phyloP scores from a whole-genome alignment of 2,329 filamentous ascomycete species.

The Daldinia sp. region DNA sequence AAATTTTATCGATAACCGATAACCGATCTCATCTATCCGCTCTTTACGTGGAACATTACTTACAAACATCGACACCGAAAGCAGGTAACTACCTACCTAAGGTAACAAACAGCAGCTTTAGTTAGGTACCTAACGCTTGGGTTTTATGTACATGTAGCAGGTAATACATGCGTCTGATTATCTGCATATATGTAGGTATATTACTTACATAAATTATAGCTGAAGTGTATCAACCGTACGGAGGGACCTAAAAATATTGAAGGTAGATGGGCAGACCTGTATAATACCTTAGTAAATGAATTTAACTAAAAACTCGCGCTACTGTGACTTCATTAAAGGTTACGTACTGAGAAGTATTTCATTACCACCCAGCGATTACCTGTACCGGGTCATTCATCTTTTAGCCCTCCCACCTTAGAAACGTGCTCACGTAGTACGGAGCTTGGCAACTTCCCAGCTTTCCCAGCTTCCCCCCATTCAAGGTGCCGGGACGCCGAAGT shows the following conservation, averaged over 20 bases:
- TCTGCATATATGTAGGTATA: background rate
- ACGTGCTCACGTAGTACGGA: conserved; percentile 31
- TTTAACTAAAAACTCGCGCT: conserved; percentile 7
- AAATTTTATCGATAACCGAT: conserved; percentile 30
- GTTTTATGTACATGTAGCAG: background rate
- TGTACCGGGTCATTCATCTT: no score
- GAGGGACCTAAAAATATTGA: no score
- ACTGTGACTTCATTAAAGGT: conserved; percentile 18
- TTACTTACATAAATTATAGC: background rate
- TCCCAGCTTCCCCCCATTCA: conserved; percentile 7
- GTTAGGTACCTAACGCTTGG: background rate
- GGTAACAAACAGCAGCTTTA: background rate
- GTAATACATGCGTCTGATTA: conserved; percentile 4
- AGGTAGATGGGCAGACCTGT: background rate
- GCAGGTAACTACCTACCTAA: no score
- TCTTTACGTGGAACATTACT: background rate
- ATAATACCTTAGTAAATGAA: background rate
- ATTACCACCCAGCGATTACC: background rate
- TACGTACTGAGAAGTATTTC: conserved; percentile 6
- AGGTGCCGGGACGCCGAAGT: conserved; percentile 35
- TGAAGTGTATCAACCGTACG: background rate
- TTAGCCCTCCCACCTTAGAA: conserved; percentile 1
- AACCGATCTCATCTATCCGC: conserved; percentile 21
- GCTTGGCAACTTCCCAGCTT: conserved; percentile 24
- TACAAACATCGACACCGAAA: conserved; percentile 2